These are phyloP conservation scores for Fragilaria radians DNA, from an alignment of 108 stramenopile genomes.

Conservation along the genomic window DNA sequence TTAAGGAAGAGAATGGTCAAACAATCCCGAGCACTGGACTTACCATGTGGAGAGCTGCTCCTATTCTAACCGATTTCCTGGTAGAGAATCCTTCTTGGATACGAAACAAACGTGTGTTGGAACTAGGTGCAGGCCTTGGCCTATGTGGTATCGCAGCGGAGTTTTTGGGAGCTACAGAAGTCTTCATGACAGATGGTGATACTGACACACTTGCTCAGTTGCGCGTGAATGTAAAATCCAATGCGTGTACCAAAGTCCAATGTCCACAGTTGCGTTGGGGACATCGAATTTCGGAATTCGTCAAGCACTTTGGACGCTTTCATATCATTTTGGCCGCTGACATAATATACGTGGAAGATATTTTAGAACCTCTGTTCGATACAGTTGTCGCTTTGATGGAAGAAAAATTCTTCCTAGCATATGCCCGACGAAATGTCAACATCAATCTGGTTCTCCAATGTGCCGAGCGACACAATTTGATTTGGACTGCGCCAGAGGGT, in stretches of 20 bases:
- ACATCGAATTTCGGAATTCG: background rate
- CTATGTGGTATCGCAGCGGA: slow-evolving; percentile 31
- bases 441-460: background rate
- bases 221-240: slow-evolving; percentile 21
- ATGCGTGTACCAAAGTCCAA: background rate
- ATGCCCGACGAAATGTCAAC: background rate
- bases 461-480: slow-evolving; percentile 1
- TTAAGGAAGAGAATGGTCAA: slow-evolving; percentile 7
- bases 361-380: slow-evolving; percentile 2
- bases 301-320: background rate
- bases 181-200: slow-evolving; percentile 45
- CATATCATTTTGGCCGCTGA: slow-evolving; percentile 1
- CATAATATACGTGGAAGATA: slow-evolving; percentile 1
- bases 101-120: background rate
- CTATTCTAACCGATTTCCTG: slow-evolving; percentile 9
- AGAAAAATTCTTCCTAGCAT: background rate
- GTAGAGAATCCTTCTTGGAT: slow-evolving; percentile 3
- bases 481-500: background rate
- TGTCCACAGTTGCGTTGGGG: slow-evolving; percentile 5
- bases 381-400: background rate
- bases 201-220: slow-evolving; percentile 23
- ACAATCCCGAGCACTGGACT: slow-evolving; percentile 7
- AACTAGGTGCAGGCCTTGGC: slow-evolving; percentile 33
- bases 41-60: slow-evolving; percentile 10
- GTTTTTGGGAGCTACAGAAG: slow-evolving; percentile 19